A percentile compares a stretch with the other conserved stretches of the same genome.
phyloP scores from a whole-genome alignment of 768 basidiomycete genomes.

The Pleurotus salmoneostramineus region DNA sequence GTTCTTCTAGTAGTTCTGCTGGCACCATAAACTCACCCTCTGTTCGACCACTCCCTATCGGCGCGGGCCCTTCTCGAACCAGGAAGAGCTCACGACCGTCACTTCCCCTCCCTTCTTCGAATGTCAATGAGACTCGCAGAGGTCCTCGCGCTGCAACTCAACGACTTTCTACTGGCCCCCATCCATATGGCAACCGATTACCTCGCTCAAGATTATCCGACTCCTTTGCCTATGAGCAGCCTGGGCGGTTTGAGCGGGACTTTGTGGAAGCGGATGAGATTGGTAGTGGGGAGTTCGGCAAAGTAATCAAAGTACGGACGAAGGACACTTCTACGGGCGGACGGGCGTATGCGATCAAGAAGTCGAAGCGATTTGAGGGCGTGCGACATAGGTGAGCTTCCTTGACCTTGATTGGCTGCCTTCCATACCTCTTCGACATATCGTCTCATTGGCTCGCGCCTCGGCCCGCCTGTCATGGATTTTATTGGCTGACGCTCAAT shows the following conservation, averaged over 20 bases:
- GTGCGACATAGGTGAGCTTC: conserved; percentile 77
- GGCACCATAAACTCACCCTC: background rate
- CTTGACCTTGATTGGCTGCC: conserved; percentile 13
- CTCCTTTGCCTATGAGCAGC: conserved; percentile 42
- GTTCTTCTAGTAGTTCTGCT: conserved; percentile 6
- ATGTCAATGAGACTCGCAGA: conserved; percentile 20
- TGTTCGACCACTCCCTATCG: background rate
- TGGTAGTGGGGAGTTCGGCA: conserved; percentile 91
- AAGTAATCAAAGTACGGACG: conserved; percentile 75
- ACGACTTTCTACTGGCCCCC: background rate
- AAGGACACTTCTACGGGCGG: conserved; percentile 51
- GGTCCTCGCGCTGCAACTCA: conserved; percentile 15
- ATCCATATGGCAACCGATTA: conserved; percentile 17
- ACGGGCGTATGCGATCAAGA: conserved; percentile 82
- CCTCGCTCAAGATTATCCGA: conserved; percentile 27
- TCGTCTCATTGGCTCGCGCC: conserved; percentile 1
- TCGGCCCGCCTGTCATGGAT: background rate
- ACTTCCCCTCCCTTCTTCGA: conserved; percentile 42
- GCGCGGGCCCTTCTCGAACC: conserved; percentile 21
- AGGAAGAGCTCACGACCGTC: conserved; percentile 45
- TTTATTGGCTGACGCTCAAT: conserved; percentile 15
- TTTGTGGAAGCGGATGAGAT: conserved; percentile 79
- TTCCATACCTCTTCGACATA: background rate
- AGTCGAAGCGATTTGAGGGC: conserved; percentile 90
- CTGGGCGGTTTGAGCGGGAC: conserved; percentile 73